Percentiles rank a stretch among this genome's conserved stretches.
Conservation (phyloP, 768 basidiomycete species). For the Pisolithus orientalis region DNA sequence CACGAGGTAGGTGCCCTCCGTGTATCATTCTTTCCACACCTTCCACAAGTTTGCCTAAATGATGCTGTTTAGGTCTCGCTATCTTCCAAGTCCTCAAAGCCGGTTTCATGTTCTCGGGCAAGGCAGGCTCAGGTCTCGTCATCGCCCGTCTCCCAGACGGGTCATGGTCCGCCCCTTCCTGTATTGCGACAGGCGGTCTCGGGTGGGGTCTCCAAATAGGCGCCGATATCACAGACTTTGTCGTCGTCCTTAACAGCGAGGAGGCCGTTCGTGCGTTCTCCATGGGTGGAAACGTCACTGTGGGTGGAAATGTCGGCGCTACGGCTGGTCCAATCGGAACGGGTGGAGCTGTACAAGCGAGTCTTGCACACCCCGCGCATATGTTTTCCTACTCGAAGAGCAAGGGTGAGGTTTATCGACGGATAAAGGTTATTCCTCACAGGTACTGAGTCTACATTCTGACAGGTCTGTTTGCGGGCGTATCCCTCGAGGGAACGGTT, state of each 20-base stretch:
- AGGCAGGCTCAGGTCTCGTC: conserved; percentile 89
- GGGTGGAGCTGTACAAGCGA: conserved; percentile 83
- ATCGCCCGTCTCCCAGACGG: conserved; percentile 91
- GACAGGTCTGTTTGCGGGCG: conserved; percentile 85
- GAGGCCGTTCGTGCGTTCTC: conserved; percentile 96
- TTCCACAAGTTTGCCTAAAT: neutral
- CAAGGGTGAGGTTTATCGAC: conserved; percentile 53
- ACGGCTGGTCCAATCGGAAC: conserved; percentile 92
- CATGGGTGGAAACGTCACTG: conserved; percentile 91
- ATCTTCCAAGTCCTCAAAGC: conserved; percentile 93
- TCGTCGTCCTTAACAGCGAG: conserved; percentile 94
- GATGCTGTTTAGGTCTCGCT: conserved; percentile 63
- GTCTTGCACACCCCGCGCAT: conserved; percentile 86
- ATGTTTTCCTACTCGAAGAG: conserved; percentile 98
- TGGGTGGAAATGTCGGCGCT: conserved; percentile 84
- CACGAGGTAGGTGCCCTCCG: conserved; percentile 56
- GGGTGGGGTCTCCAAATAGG: conserved; percentile 96
- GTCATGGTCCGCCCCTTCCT: conserved; percentile 95
- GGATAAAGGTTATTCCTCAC: too few relatives aligned
- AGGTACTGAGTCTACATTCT: neutral
- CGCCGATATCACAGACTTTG: conserved; percentile 92
- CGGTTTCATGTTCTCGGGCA: conserved; percentile 92
- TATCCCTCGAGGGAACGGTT: conserved; percentile 91
- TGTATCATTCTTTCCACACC: neutral
- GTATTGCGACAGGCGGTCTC: conserved; percentile 92